Base-by-base conservation (phyloP, 108 stramenopile species). In the Stephanodiscus triporus region DNA sequence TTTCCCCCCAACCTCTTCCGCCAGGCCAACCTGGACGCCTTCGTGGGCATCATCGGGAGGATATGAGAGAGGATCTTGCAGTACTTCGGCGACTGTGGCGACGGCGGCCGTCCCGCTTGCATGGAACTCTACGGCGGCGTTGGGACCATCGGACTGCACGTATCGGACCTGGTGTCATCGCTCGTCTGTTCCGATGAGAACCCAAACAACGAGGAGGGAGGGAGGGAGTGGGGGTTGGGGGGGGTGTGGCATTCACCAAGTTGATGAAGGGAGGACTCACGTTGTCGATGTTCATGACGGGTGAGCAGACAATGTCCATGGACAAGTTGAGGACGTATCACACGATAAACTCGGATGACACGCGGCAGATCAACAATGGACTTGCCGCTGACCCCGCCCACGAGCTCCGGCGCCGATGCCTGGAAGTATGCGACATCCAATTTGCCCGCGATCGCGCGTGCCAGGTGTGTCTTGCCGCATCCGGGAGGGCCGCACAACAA, bases 401-500 rank as follows among this genome's bases (percentile, higher is more conserved):
- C 96, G 7, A 99, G 84, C 83, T 99, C 99, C 7, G 99, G 98
- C 32, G 98, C 98, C 37, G 91, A 91, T 1, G 97, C 91, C 26
- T 89, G 85, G 66, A 89, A 94, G 66, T 89, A 93, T 4, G 78
- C 58, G 14, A 89, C 84, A 43, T 81, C 84, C 16, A 95, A 73
- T 71, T 92, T 82, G n/a, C 63, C 78, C 20, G 90, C 88, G 49
- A 97, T 90, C 26, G 97, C 97, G 63, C 95, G 87, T 55, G 98
- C 98, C 8, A 99, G 73, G 32, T 95, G 84, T 2, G 98, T 97
- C 74, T 99, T 99, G 24, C 99, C 99, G 40, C 95, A 97, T 23
- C 95, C 98, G 1, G 99, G 98, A 16, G 99, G 98, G 11, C 99
- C 99, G 27, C 98, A 95, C 16, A 99, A 67, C 20, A 99, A 82